phyloP scores from a whole-genome alignment of 2,329 filamentous ascomycete species.

The Fusarium sp. region DNA sequence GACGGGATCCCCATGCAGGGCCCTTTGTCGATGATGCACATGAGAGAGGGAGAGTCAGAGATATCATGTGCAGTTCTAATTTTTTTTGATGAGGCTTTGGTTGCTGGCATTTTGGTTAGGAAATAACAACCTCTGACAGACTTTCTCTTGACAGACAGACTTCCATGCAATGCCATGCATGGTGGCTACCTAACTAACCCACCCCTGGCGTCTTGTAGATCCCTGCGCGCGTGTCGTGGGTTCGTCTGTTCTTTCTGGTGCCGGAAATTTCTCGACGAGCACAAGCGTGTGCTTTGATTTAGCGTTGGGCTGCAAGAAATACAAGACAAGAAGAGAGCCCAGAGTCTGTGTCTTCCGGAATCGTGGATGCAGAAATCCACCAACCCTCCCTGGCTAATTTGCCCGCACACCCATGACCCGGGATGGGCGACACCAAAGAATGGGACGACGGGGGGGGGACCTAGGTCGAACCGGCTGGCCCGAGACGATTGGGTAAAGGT shows the following conservation, averaged over 20 bases:
- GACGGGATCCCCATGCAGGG: not conserved
- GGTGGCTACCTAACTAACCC: not conserved
- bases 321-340: not conserved
- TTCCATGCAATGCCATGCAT: constrained; percentile 33
- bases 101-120: constrained; percentile 1
- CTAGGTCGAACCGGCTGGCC: constrained; percentile 16
- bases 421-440: constrained; percentile 29
- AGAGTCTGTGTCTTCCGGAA: constrained; percentile 8
- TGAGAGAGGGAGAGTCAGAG: not conserved
- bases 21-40: constrained; percentile 8
- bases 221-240: constrained; percentile 19
- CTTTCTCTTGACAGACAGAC: constrained; percentile 11
- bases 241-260: constrained; percentile 8
- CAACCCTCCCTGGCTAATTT: constrained; percentile 36
- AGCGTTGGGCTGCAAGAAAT: constrained; percentile 15
- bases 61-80: not conserved
- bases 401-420: constrained; percentile 26
- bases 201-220: constrained; percentile 32
- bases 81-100: not conserved
- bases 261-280: constrained; percentile 27
- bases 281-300: constrained; percentile 11
- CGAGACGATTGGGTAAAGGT: constrained; percentile 15
- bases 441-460: constrained; percentile 18
- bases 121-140: not conserved
- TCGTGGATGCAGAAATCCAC: constrained; percentile 18